Conservation (phyloP, 2,329 filamentous ascomycete species). For the Alternaria triticina region DNA sequence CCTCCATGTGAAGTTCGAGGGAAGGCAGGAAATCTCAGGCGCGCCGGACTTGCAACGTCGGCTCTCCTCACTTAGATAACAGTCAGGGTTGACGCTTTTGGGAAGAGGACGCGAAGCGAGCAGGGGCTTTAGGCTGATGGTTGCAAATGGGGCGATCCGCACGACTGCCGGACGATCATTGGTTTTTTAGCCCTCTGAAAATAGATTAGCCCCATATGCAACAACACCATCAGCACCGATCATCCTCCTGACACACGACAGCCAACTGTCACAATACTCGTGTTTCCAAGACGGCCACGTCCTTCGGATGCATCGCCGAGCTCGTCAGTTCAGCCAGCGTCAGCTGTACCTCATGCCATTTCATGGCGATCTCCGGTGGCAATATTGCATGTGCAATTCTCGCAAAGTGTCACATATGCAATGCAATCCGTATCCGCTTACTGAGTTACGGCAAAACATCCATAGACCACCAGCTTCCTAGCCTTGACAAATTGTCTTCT, state of each 20-base stretch:
- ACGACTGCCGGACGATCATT: slow-evolving; percentile 12
- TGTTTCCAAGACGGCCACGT: background rate
- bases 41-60: slow-evolving; percentile 27
- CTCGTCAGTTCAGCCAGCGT: background rate
- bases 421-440: slow-evolving; percentile 4
- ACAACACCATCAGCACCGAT: slow-evolving; percentile 22
- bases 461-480: background rate
- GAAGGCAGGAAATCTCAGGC: slow-evolving; percentile 1
- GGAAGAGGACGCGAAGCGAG: background rate
- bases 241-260: slow-evolving; percentile 11
- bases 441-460: background rate
- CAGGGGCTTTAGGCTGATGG: slow-evolving; percentile 3
- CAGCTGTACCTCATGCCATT: background rate
- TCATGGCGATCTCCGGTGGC: background rate
- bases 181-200: slow-evolving; percentile 12
- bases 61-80: slow-evolving; percentile 31
- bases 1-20: slow-evolving; percentile 2
- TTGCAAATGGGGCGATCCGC: slow-evolving; percentile 7
- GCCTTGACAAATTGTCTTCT: background rate
- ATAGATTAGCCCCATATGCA: slow-evolving; percentile 25
- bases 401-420: background rate
- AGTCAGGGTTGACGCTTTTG: slow-evolving; percentile 1
- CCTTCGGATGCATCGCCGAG: background rate
- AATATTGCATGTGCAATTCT: background rate
- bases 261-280: slow-evolving; percentile 7